phyloP scores from a whole-genome alignment of 768 basidiomycete species.

The Tylopilus felleus region DNA sequence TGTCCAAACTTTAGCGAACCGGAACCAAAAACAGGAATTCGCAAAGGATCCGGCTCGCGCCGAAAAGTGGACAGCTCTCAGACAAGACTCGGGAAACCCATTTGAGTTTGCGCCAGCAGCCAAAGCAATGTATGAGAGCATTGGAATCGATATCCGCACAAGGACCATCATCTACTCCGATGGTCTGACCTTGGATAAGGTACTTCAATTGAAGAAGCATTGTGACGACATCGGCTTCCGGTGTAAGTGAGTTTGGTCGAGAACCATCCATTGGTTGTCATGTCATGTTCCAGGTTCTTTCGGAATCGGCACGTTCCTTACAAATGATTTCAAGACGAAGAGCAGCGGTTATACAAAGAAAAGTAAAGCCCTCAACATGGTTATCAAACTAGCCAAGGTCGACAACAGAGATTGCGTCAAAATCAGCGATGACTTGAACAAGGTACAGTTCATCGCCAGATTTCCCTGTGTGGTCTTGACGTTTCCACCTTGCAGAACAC shows the following conservation, averaged over 20 bases:
- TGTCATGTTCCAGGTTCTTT: slow-evolving; percentile 58
- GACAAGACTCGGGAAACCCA: slow-evolving; percentile 95
- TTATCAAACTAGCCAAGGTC: slow-evolving; percentile 85
- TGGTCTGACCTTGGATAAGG: slow-evolving; percentile 66
- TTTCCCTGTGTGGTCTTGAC: neutral
- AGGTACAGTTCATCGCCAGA: slow-evolving; percentile 40
- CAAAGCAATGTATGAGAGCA: slow-evolving; percentile 62
- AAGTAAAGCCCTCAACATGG: slow-evolving; percentile 88
- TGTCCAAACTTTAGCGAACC: neutral
- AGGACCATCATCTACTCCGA: slow-evolving; percentile 88
- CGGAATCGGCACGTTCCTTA: slow-evolving; percentile 90
- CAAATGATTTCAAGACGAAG: slow-evolving; percentile 74
- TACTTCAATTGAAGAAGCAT: slow-evolving; percentile 64
- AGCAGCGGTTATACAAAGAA: slow-evolving; percentile 47
- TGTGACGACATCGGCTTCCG: slow-evolving; percentile 71
- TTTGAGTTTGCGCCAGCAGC: slow-evolving; percentile 73
- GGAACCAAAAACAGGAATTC: slow-evolving; percentile 51
- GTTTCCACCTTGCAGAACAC: slow-evolving; percentile 53
- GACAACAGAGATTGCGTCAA: slow-evolving; percentile 80
- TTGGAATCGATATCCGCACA: slow-evolving; percentile 62
- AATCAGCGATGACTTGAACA: slow-evolving; percentile 87
- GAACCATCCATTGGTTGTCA: neutral
- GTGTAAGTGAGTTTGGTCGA: slow-evolving; percentile 35
- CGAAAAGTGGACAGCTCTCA: slow-evolving; percentile 71
- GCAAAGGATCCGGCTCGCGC: slow-evolving; percentile 54